Percentiles rank a stretch among this genome's conserved stretches.
phyloP scores from a whole-genome alignment of 495 filamentous ascomycete genomes.

The Friedmanniomyces endolithicus region DNA sequence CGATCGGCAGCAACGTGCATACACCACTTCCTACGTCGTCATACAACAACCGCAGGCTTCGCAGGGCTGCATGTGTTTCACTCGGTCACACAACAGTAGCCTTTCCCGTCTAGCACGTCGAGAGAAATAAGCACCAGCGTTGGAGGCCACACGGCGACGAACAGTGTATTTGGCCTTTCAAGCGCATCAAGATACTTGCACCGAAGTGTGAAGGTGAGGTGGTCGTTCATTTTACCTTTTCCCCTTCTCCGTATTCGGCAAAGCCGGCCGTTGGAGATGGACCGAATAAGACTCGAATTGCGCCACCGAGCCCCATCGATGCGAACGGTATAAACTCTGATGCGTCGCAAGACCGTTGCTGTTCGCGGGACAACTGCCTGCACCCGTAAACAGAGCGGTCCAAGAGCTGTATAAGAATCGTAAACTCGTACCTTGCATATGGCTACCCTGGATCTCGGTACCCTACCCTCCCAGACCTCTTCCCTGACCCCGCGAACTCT shows the following conservation, averaged over 20 bases:
- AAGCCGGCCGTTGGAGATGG: not conserved
- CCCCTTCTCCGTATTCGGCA: not conserved
- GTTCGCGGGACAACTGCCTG: conserved; percentile 1
- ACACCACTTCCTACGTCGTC: too few species aligned
- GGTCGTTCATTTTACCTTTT: not conserved
- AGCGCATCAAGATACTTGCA: too few species aligned
- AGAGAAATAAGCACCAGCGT: too few species aligned
- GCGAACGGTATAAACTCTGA: not conserved
- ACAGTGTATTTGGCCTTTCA: too few species aligned
- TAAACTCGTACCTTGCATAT: not conserved
- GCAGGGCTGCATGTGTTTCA: too few species aligned
- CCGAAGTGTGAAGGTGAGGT: not conserved
- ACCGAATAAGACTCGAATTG: not conserved
- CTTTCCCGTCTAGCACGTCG: too few species aligned
- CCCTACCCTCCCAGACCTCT: too few species aligned
- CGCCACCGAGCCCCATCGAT: not conserved
- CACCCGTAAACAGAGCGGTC: not conserved
- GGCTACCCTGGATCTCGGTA: not conserved
- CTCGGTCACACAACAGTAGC: too few species aligned
- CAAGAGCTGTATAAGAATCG: not conserved
- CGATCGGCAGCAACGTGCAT: too few species aligned
- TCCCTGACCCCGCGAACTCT: not conserved
- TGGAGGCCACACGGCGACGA: too few species aligned
- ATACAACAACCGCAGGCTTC: too few species aligned
- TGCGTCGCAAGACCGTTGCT: not conserved